phyloP scores from a whole-genome alignment of 495 filamentous ascomycete species.

The Xylaria venustula region DNA sequence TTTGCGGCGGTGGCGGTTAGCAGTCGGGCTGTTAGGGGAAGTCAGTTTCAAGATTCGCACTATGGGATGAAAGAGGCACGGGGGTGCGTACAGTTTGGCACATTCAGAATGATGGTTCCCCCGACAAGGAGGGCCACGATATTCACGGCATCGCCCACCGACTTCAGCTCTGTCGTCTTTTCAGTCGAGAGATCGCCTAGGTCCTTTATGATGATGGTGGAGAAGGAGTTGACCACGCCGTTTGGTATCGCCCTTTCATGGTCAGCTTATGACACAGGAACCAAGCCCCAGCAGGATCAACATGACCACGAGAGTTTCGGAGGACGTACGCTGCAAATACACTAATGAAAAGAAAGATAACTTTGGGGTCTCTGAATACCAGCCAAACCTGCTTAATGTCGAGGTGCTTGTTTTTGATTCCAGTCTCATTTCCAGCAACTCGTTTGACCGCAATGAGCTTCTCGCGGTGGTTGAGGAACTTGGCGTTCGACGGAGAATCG shows the following conservation, averaged over 20 bases:
- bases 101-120: constrained; percentile 16
- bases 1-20: constrained; percentile 20
- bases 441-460: constrained; percentile 49
- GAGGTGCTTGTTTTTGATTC: constrained; percentile 53
- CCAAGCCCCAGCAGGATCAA: background rate
- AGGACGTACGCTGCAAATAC: constrained; percentile 8
- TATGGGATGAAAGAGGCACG: background rate
- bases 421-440: constrained; percentile 51
- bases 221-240: constrained; percentile 26
- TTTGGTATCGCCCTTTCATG: background rate
- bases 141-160: constrained; percentile 23
- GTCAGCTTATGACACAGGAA: background rate
- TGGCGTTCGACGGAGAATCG: constrained; percentile 51
- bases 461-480: constrained; percentile 44
- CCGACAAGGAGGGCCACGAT: constrained; percentile 19
- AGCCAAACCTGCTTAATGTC: constrained; percentile 20
- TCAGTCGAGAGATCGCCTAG: constrained; percentile 20
- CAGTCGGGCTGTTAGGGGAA: constrained; percentile 10
- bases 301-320: background rate
- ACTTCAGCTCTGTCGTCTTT: constrained; percentile 23
- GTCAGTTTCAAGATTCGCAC: background rate
- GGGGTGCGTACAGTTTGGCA: constrained; percentile 21
- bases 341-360: constrained; percentile 7
- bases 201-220: constrained; percentile 24
- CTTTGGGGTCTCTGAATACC: constrained; percentile 6